Percentiles rank a stretch among this genome's conserved stretches.
These are phyloP conservation scores for Vaccinium macrocarpon DNA, from an alignment of 148 eudicot species.

Conservation along the genomic window DNA sequence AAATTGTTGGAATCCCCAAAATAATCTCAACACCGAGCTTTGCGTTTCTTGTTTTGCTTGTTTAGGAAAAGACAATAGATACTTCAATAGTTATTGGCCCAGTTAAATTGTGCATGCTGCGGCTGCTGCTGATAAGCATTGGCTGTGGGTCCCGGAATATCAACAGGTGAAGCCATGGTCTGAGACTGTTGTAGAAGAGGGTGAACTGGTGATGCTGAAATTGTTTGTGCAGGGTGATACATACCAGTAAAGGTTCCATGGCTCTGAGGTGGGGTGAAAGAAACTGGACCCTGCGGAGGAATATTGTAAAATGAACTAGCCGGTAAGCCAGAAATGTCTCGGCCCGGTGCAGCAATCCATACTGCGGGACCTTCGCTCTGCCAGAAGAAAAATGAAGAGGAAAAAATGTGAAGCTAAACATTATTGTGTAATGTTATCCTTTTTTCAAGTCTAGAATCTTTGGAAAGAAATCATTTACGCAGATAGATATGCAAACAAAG, in stretches of 20 bases:
- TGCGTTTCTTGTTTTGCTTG: slow-evolving; percentile 24
- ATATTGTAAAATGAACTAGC: slow-evolving; percentile 70
- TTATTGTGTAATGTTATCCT: background rate
- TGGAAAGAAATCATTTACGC: background rate
- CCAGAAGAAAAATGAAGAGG: slow-evolving; percentile 18
- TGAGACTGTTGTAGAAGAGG: slow-evolving; percentile 78
- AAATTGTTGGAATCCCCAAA: slow-evolving; percentile 22
- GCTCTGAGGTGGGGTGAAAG: slow-evolving; percentile 60
- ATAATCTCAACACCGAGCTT: slow-evolving; percentile 30
- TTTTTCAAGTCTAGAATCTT: background rate
- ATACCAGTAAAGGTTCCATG: slow-evolving; percentile 59
- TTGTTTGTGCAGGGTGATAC: slow-evolving; percentile 66
- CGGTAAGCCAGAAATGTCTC: slow-evolving; percentile 63
- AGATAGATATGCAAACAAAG: background rate
- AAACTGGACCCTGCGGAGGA: slow-evolving; percentile 62
- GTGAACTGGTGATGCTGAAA: slow-evolving; percentile 51
- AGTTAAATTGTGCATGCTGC: slow-evolving; percentile 68
- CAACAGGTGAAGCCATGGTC: slow-evolving; percentile 57
- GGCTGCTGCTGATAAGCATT: slow-evolving; percentile 68
- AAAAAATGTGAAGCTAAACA: background rate
- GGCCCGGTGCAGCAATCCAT: slow-evolving; percentile 66
- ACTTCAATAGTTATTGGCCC: slow-evolving; percentile 74
- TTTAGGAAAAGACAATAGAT: slow-evolving; percentile 13
- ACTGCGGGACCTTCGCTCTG: slow-evolving; percentile 78
- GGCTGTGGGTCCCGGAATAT: slow-evolving; percentile 57